phyloP scores from a whole-genome alignment of 148 eudicot genomes.

The Rhododendron williamsianum region DNA sequence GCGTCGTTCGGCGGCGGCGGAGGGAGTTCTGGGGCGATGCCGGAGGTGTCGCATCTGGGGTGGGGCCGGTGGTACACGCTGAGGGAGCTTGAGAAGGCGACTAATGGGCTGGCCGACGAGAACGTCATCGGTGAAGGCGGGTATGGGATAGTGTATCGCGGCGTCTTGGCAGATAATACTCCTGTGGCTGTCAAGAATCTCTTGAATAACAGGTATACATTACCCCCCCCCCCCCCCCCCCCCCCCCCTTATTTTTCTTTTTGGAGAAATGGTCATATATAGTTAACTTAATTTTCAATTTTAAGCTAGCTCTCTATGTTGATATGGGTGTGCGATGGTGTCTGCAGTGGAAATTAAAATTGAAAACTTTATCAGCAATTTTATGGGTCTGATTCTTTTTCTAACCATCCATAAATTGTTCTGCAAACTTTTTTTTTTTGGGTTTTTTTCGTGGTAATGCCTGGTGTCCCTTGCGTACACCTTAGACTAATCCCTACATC shows the following conservation, averaged over 20 bases:
- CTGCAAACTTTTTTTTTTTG: conserved; percentile 23
- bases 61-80: conserved; percentile 98
- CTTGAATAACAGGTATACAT: conserved; percentile 68
- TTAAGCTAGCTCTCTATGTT: too few relatives aligned
- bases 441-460: too few relatives aligned
- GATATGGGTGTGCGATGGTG: neutral
- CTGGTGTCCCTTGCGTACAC: neutral
- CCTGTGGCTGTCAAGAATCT: conserved; percentile 79
- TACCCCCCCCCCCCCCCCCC: too few relatives aligned
- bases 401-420: conserved; percentile 33
- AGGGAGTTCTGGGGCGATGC: conserved; percentile 32
- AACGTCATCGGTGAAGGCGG: conserved; percentile 99
- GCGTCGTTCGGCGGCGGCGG: conserved; percentile 43
- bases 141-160: conserved; percentile 88
- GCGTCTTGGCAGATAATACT: conserved; percentile 68
- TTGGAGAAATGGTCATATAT: neutral
- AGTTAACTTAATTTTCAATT: neutral
- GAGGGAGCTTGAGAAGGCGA: conserved; percentile 80
- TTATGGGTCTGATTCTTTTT: neutral
- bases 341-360: too few relatives aligned
- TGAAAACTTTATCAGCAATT: neutral
- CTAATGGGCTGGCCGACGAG: conserved; percentile 63
- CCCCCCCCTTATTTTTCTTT: too few relatives aligned
- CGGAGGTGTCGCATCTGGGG: conserved; percentile 89
- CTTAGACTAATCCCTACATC: too few relatives aligned